A percentile compares a stretch with the other conserved stretches of the same genome.
Evolutionary conservation across 2,329 filamentous ascomycete species (phyloP).

Genomic region (Neonectria coccinea): DNA sequence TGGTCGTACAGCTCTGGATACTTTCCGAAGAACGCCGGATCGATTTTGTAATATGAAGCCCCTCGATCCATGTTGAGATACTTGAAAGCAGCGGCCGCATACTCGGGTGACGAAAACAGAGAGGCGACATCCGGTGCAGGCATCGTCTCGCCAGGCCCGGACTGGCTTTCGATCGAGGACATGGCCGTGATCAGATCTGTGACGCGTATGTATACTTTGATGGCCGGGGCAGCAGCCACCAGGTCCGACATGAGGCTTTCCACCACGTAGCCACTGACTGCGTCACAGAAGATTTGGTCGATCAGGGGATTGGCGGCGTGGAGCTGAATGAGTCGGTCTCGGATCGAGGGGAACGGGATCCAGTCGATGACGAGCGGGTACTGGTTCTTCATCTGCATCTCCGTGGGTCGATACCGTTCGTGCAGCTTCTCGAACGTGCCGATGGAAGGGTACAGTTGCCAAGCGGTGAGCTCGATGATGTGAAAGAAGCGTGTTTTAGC

Average conservation of each 20-base stretch:
- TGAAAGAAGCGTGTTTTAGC: slow-evolving; percentile 55
- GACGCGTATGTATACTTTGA: slow-evolving; percentile 46
- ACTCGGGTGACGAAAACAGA: slow-evolving; percentile 39
- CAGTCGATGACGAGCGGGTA: slow-evolving; percentile 49
- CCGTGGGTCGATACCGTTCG: slow-evolving; percentile 46
- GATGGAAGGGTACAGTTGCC: slow-evolving; percentile 48
- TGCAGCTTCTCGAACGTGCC: slow-evolving; percentile 45
- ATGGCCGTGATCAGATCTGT: slow-evolving; percentile 48
- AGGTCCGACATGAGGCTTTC: slow-evolving; percentile 47
- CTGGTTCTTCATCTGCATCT: slow-evolving; percentile 38
- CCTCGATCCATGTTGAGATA: slow-evolving; percentile 49
- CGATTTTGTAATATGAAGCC: slow-evolving; percentile 49
- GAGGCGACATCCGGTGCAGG: slow-evolving; percentile 42
- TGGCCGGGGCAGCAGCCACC: slow-evolving; percentile 40
- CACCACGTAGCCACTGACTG: slow-evolving; percentile 49
- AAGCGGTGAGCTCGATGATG: slow-evolving; percentile 50
- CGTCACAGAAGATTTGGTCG: slow-evolving; percentile 50
- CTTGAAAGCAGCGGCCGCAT: slow-evolving; percentile 44
- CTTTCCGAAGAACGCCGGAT: slow-evolving; percentile 48
- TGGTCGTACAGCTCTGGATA: slow-evolving; percentile 49
- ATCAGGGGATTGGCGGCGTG: slow-evolving; percentile 49
- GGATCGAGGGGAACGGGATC: slow-evolving; percentile 48
- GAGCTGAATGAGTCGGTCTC: slow-evolving; percentile 46
- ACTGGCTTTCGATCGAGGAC: slow-evolving; percentile 21
- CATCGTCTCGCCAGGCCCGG: slow-evolving; percentile 22